phyloP scores from a whole-genome alignment of 257 asterid genomes.

The Coffea eugenioides region DNA sequence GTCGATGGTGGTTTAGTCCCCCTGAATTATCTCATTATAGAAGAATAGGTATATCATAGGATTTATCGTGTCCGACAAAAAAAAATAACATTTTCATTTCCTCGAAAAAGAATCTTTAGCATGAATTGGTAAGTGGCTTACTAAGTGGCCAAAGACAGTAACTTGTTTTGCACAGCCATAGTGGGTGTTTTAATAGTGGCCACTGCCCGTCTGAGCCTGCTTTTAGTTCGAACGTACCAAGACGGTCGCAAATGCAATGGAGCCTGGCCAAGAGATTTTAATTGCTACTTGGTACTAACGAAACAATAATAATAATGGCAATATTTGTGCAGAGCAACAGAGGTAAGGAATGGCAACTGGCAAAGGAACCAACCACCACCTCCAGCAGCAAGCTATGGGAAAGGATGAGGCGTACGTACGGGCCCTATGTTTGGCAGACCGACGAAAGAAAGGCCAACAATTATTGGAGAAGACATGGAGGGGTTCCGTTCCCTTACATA shows the following conservation, averaged over 20 bases:
- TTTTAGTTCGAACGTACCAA: neutral
- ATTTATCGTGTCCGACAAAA: no score
- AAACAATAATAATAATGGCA: neutral
- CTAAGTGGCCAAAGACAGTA: neutral
- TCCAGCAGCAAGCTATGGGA: no score
- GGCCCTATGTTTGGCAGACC: conserved; percentile 8
- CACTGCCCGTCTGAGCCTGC: conserved; percentile 5
- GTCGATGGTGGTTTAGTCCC: no score
- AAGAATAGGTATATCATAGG: no score
- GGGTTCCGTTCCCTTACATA: neutral
- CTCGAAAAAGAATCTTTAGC: neutral
- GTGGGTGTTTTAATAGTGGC: conserved; percentile 9
- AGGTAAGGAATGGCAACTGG: neutral
- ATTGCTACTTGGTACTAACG: neutral
- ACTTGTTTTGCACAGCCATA: neutral
- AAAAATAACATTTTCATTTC: neutral
- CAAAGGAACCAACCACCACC: neutral
- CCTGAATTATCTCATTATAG: no score
- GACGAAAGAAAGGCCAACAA: neutral
- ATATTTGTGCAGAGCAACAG: neutral
- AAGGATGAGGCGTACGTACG: neutral
- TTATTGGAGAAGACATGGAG: neutral
- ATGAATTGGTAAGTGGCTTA: neutral
- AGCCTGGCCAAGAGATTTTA: neutral
- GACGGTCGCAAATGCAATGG: neutral